Evolutionary conservation across 176 grass and related monocot genomes (phyloP).

Genomic region (Lolium multiflorum): DNA sequence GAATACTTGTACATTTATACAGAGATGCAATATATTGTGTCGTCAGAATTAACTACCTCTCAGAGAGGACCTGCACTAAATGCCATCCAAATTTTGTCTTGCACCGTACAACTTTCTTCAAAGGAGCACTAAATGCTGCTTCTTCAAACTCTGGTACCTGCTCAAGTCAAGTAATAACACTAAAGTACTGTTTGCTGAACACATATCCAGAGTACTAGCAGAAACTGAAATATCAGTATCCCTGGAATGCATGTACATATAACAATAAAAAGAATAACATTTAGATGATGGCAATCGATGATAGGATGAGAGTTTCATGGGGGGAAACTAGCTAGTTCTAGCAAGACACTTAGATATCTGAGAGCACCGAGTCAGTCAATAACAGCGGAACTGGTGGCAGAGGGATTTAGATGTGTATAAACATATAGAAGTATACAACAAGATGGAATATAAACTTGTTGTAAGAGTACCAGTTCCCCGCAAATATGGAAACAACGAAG

Average conservation of each 20-base stretch:
- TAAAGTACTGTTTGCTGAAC: neutral
- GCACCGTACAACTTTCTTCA: conserved; percentile 92
- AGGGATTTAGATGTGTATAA: neutral
- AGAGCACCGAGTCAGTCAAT: neutral
- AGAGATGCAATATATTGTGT: conserved; percentile 10
- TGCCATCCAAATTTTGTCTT: conserved; percentile 99
- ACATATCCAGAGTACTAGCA: neutral
- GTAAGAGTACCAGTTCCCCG: neutral
- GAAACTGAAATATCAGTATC: conserved; percentile 24
- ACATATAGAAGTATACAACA: neutral
- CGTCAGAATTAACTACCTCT: conserved; percentile 66
- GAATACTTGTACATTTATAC: neutral
- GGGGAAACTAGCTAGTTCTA: conserved; percentile 1
- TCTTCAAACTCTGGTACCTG: conserved; percentile 99
- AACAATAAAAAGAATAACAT: neutral
- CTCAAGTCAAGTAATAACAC: conserved; percentile 43
- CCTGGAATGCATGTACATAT: neutral
- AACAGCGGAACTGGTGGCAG: neutral
- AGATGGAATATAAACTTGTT: conserved; percentile 32
- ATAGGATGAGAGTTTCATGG: conserved; percentile 14
- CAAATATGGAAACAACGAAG: neutral
- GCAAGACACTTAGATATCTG: conserved; percentile 4
- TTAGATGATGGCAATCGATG: neutral
- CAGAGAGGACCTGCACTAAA: conserved; percentile 95
- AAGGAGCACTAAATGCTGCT: conserved; percentile 85